phyloP scores from a whole-genome alignment of 2,329 filamentous ascomycete species.

The Sclerotinia trifoliorum region DNA sequence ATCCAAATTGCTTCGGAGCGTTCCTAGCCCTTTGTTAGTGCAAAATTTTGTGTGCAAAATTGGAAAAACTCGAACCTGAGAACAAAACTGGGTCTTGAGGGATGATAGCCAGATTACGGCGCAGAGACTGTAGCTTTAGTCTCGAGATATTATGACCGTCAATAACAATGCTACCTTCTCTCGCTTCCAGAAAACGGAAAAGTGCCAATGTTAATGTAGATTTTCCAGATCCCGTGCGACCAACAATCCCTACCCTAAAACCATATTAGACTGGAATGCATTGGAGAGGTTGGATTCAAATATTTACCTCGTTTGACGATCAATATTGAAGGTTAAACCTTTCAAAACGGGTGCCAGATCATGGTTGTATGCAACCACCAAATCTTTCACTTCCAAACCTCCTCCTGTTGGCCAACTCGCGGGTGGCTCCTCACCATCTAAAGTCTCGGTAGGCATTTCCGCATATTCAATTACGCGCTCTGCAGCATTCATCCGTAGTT shows the following conservation, averaged over 20 bases:
- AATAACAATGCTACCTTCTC: constrained; percentile 44
- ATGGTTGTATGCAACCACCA: constrained; percentile 68
- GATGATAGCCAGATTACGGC: constrained; percentile 37
- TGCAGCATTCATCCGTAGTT: constrained; percentile 74
- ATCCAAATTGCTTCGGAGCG: constrained; percentile 28
- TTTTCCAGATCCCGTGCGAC: constrained; percentile 38
- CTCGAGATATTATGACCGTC: constrained; percentile 39
- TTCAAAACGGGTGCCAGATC: constrained; percentile 69
- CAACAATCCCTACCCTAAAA: constrained; percentile 35
- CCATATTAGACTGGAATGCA: not conserved
- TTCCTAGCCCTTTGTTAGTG: constrained; percentile 50
- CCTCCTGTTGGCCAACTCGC: constrained; percentile 74
- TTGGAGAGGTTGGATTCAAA: not conserved
- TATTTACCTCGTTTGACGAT: constrained; percentile 7
- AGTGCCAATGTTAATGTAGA: constrained; percentile 32
- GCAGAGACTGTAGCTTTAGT: constrained; percentile 36
- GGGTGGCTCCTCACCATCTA: constrained; percentile 59
- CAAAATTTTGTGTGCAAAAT: constrained; percentile 55
- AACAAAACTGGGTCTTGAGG: constrained; percentile 75
- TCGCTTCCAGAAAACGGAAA: constrained; percentile 31
- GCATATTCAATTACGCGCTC: constrained; percentile 75
- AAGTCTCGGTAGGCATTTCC: constrained; percentile 63
- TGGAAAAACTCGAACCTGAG: constrained; percentile 48
- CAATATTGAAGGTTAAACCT: constrained; percentile 63
- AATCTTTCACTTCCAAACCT: constrained; percentile 64